These are phyloP conservation scores for Naganishia vishniacii DNA, from an alignment of 768 basidiomycete species.

Conservation along the genomic window DNA sequence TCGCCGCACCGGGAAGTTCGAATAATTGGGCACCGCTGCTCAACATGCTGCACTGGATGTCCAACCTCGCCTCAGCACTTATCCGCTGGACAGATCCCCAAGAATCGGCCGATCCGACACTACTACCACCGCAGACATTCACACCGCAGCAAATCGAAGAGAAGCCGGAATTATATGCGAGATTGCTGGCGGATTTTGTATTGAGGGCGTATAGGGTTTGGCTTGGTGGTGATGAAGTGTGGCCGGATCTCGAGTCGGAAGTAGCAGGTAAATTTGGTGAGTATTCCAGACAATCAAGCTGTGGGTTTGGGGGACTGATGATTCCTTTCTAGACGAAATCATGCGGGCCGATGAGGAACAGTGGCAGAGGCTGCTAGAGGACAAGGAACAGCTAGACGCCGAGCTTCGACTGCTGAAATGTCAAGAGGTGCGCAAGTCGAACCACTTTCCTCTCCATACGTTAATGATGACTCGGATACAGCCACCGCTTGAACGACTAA, in stretches of 20 bases:
- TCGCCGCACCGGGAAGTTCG: slow-evolving; percentile 80
- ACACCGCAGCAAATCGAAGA: slow-evolving; percentile 13
- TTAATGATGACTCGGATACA: not conserved
- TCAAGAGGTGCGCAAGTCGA: slow-evolving; percentile 39
- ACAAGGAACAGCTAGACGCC: slow-evolving; percentile 27
- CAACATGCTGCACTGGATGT: slow-evolving; percentile 88
- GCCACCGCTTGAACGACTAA: slow-evolving; percentile 45
- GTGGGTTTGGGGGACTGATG: not conserved
- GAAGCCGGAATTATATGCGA: slow-evolving; percentile 11
- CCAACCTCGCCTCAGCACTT: slow-evolving; percentile 57
- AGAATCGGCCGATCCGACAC: slow-evolving; percentile 6
- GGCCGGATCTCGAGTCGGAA: slow-evolving; percentile 60
- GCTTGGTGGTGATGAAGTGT: slow-evolving; percentile 54
- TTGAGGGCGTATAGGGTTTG: slow-evolving; percentile 30
- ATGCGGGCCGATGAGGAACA: slow-evolving; percentile 21
- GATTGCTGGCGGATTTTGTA: slow-evolving; percentile 16
- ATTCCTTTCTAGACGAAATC: slow-evolving; percentile 11
- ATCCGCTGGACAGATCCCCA: slow-evolving; percentile 2
- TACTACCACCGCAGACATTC: slow-evolving; percentile 5
- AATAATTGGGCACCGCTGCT: slow-evolving; percentile 87
- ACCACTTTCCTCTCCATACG: not conserved
- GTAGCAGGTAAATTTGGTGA: slow-evolving; percentile 60
- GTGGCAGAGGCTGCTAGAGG: slow-evolving; percentile 24
- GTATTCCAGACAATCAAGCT: slow-evolving; percentile 40
- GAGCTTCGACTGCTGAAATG: slow-evolving; percentile 34